phyloP scores from a whole-genome alignment of 208 protist species.

The Phytomonas serpens region DNA sequence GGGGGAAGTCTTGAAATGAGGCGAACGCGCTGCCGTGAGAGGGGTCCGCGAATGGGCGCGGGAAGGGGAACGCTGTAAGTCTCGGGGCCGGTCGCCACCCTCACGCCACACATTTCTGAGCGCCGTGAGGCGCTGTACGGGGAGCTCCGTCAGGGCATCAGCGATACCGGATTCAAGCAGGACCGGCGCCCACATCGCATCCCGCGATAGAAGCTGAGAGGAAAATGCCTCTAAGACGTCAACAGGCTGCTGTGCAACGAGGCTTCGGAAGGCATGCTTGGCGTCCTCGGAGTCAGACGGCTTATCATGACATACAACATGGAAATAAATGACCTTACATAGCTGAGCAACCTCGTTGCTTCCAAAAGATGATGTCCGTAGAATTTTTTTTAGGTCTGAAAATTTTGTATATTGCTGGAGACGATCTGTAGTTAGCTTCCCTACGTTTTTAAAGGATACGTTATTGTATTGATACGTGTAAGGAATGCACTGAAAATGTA shows the following conservation, averaged over 20 bases:
- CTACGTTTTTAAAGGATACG: not conserved
- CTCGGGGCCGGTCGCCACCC: not conserved
- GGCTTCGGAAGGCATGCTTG: constrained; percentile 29
- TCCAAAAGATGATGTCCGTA: constrained; percentile 45
- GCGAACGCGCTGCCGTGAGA: not conserved
- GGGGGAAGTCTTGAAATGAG: not conserved
- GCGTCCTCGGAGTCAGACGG: constrained; percentile 23
- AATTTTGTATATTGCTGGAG: not conserved
- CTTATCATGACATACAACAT: constrained; percentile 32
- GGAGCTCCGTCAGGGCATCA: constrained; percentile 23
- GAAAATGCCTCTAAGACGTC: constrained; percentile 28
- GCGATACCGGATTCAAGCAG: constrained; percentile 51
- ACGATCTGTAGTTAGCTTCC: not conserved
- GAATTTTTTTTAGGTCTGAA: constrained; percentile 5
- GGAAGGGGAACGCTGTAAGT: not conserved
- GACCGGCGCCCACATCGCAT: constrained; percentile 35
- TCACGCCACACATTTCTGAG: not conserved
- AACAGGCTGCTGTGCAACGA: constrained; percentile 26
- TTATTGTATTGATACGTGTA: constrained; percentile 14
- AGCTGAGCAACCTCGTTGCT: constrained; percentile 29
- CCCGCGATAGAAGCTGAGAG: constrained; percentile 25
- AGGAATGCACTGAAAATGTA: constrained; percentile 74
- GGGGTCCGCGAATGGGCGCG: not conserved
- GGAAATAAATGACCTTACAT: constrained; percentile 47
- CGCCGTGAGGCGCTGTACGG: not conserved